Base-by-base conservation (phyloP, 768 basidiomycete species). In the Amanita phalloides region DNA sequence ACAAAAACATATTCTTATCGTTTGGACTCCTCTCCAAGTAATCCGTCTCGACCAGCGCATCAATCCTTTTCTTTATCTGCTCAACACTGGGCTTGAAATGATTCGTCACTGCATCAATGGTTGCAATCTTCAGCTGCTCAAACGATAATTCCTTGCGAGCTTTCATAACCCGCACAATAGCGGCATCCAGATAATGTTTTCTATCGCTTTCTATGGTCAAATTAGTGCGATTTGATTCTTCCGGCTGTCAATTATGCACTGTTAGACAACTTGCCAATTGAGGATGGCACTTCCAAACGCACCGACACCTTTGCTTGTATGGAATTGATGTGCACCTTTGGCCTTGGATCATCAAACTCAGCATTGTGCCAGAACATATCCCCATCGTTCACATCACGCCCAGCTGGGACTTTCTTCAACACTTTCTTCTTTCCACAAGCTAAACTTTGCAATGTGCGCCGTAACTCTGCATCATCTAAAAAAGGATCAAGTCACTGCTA, bases 151-250 rank as follows among this genome's bases (percentile, higher is more conserved):
- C 86, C 69, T 95, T 98, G 59, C 81, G 79, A 2, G 81, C 83
- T 65, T 98, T 98, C 92, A 98, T 94, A 61, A 95, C 82, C 5
- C 96, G 84, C 32, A 99, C 95, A 59, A 99, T 94, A 20, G 94
- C 94, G 0, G 93, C 93, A 58, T 98, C 92, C 11, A 98, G 73
- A 53, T 84, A 82, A 59, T 84, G 78, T 54, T 84, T 83, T 54
- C 95, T 80, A 65, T 97, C 93, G 33, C 83, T 81, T 57, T 94
- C 88, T 36, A 99, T 90, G 43, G 85, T 77, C 1, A 75, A 76
- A 60, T 90, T 90, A 4, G 90, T 94, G 51, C 81, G 78, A 54
- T 78, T 77, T 20, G 84, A 79, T 68, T 99, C 96, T 61, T 97
- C 94, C 33, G 79, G 76, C 91, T 92, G 57, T 48, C 25, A 28